Evolutionary conservation across 257 asterid genomes (phyloP).

Genomic region (Buddleja alternifolia): DNA sequence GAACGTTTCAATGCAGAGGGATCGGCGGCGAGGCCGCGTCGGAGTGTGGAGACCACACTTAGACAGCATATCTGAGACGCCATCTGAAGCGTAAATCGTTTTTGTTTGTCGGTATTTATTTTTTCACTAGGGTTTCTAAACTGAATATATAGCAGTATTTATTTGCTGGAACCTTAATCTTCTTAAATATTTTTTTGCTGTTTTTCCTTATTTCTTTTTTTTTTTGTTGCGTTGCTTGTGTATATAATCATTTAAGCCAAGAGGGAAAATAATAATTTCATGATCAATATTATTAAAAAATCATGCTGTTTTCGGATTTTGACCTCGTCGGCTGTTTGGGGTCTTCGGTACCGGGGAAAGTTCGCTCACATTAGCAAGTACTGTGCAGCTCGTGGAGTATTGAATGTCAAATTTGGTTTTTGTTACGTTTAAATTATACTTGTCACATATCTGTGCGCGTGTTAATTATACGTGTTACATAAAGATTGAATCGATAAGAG

Average conservation of each 20-base stretch:
- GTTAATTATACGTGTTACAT: too few relatives aligned
- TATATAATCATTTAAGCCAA: conserved; percentile 41
- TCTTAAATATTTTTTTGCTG: too few relatives aligned
- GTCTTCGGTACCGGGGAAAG: neutral
- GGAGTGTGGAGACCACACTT: conserved; percentile 89
- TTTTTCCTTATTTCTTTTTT: neutral
- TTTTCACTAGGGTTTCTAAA: conserved; percentile 46
- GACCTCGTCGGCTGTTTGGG: neutral
- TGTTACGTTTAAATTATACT: too few relatives aligned
- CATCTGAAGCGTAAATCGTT: conserved; percentile 42
- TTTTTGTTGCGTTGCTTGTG: conserved; percentile 13
- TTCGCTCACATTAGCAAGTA: neutral
- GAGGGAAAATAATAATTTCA: neutral
- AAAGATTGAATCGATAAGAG: conserved; percentile 18
- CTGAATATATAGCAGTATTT: conserved; percentile 25
- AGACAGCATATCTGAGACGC: conserved; percentile 82
- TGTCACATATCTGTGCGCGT: too few relatives aligned
- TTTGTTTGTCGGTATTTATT: conserved; percentile 12
- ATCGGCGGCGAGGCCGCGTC: conserved; percentile 84
- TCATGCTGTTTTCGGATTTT: neutral
- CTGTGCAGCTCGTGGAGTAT: too few relatives aligned
- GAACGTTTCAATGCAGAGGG: conserved; percentile 61
- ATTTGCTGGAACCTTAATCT: conserved; percentile 19
- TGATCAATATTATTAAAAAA: neutral
- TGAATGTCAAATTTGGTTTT: too few relatives aligned